A percentile compares a stretch with the other conserved stretches of the same genome.
Conservation (phyloP, 352 stramenopile genomes). For the Discostella stelligera region DNA sequence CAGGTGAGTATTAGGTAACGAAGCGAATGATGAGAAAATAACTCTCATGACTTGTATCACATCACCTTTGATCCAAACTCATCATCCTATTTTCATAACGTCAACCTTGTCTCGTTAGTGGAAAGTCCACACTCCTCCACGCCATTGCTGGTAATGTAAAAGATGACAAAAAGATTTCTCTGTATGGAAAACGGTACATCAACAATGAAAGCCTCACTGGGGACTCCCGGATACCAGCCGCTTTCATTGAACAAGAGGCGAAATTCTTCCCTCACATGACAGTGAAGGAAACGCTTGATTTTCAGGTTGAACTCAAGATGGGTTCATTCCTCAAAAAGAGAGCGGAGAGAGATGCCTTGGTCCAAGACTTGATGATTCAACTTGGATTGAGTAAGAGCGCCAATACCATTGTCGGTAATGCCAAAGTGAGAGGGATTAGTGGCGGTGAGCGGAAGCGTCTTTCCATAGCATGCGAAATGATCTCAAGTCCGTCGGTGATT, state of each 20-base stretch:
- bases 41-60: too few species aligned
- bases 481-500: slow-evolving; percentile 85
- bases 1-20: slow-evolving; percentile 12
- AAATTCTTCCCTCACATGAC: slow-evolving; percentile 83
- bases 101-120: slow-evolving; percentile 16
- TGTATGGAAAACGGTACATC: slow-evolving; percentile 66
- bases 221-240: slow-evolving; percentile 63
- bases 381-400: slow-evolving; percentile 68
- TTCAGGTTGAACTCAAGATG: slow-evolving; percentile 77
- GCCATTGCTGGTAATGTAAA: slow-evolving; percentile 73
- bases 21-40: too few species aligned
- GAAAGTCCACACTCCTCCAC: slow-evolving; percentile 70
- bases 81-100: too few species aligned
- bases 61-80: too few species aligned
- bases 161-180: slow-evolving; percentile 56
- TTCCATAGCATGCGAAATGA: slow-evolving; percentile 91
- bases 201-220: slow-evolving; percentile 62
- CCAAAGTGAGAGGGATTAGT: slow-evolving; percentile 86
- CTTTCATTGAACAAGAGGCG: slow-evolving; percentile 76
- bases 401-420: slow-evolving; percentile 80
- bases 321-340: slow-evolving; percentile 58
- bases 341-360: slow-evolving; percentile 53
- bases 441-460: slow-evolving; percentile 89
- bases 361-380: slow-evolving; percentile 64
- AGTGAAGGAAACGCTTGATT: slow-evolving; percentile 77